Evolutionary conservation across 2,329 filamentous ascomycete species (phyloP), one percentile per base, ranked within the genome.

Genomic region (Blumeriella jaapii): DNA sequence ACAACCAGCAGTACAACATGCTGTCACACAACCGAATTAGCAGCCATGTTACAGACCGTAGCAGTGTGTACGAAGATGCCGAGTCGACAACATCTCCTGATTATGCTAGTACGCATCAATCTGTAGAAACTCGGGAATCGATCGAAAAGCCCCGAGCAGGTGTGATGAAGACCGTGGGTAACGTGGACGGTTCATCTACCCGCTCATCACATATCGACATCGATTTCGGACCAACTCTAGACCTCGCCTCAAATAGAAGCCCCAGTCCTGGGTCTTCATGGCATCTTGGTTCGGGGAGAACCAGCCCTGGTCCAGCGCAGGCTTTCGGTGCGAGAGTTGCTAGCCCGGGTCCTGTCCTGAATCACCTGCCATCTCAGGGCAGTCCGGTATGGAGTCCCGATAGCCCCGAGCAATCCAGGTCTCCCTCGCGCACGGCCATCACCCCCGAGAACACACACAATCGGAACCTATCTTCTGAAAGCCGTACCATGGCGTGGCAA

Each of bases 221-320:
- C 43, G 78, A 95, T 56, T 95, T 95, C 59, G 89, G 89, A 0
- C 84, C 79, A 5, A 94, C 87, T 0, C 62, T 83, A 48, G 78
- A 81, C 40, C 46, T 49, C 28, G 42, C 49, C 29, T 41, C 50
- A 5, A 42, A 45, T 17, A 40, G 44, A 40, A 35, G 39, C 29
- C 47, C 40, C 14, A 52, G 46, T 40, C 49, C 52, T 58, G 87
- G 87, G 1, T 83, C 78, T 4, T 91, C 84, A 3, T 41, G 46
- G 29, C 31, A 31, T 18, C 47, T 45, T 36, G 39, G 37, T 20
- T 36, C 34, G 8, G 31, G 44, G 36, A 11, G 34, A 19, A 28
- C 39, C 8, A 51, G 38, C 34, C 39, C 48, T 58, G 87, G 87
- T 1, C 83, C 78, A 4, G 91, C 84, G 3, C 42, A 47, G 29